Base-by-base conservation (phyloP, 1,139 yeast genomes). In the Geotrichum histeridarum region DNA sequence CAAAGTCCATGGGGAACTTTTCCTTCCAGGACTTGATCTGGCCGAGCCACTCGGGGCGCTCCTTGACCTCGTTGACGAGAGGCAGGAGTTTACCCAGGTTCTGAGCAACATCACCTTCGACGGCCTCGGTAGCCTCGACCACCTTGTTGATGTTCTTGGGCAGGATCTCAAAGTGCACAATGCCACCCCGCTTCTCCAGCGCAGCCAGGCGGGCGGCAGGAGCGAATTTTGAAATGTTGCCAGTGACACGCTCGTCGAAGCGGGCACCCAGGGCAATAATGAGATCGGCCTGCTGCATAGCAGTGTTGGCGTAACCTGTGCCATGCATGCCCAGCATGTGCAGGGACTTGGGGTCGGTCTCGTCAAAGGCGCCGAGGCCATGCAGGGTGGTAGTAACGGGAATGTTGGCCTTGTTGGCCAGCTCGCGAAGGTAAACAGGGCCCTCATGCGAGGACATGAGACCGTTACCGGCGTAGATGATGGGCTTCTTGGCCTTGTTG, bases 261-360 rank as follows among this genome's bases (percentile, higher is more conserved):
- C 99, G 82, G 44, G 98, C 96, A 69, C 99, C 99, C 50, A 93
- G 78, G 22, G 98, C 98, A 63, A 93, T 76, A 67, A 93, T 88
- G 66, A 93, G 76, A 73, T 93, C 99, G 43, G 99, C 96, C 57
- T 81, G 78, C 75, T 93, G 99, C 65, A 93, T 85, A 48, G 98
- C 95, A 65, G 87, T 72, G 77, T 93, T 93, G 63, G 99, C 99
- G 64, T 91, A 91, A 48, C 93, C 97, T 59, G 84, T 80, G 61
- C 99, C 99, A 73, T 93, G 99, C 99, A 93, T 93, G 66, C 99
- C 99, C 63, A 93, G 80, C 94, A 93, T 88, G 72, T 91, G 96
- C 62, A 93, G 75, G 33, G 97, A 84, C 73, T 90, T 90, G 61
- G 85, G 83, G 73, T 91, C 96, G 60, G 80, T 81, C 75, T 93